Percentiles rank a stretch among this genome's conserved stretches.
Evolutionary conservation across 495 filamentous ascomycete species (phyloP).

Genomic region (Tuber borchii): DNA sequence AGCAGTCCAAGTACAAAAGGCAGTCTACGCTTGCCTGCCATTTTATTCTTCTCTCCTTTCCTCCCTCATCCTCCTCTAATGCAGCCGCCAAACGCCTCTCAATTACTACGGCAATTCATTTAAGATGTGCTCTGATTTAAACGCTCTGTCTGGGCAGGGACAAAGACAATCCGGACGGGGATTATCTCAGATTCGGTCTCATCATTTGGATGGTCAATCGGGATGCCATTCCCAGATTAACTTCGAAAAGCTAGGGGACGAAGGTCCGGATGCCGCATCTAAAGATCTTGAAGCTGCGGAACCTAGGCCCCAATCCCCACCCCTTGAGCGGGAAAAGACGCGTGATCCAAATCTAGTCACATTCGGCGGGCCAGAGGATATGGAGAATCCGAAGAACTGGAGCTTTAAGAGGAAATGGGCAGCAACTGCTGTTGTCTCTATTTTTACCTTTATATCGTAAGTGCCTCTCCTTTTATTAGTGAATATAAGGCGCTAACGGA

Average conservation of each 20-base stretch:
- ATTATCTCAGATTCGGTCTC: background rate
- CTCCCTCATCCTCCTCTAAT: background rate
- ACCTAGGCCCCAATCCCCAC: background rate
- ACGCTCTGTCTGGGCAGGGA: background rate
- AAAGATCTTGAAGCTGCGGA: background rate
- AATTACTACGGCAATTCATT: background rate
- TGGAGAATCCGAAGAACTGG: constrained; percentile 60
- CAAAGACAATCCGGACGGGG: background rate
- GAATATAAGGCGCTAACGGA: background rate
- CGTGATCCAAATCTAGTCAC: constrained; percentile 42
- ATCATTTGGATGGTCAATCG: background rate
- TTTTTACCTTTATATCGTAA: constrained; percentile 64
- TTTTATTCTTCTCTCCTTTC: background rate
- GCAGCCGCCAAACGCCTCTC: background rate
- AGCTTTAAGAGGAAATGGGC: constrained; percentile 56
- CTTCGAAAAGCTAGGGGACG: background rate
- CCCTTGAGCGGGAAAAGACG: background rate
- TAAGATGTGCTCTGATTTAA: background rate
- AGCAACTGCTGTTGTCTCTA: constrained; percentile 55
- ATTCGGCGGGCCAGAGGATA: constrained; percentile 53
- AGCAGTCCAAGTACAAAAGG: background rate
- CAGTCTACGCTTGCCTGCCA: background rate
- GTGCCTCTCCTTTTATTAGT: constrained; percentile 43
- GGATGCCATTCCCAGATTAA: background rate
- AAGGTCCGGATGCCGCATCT: background rate